Evolutionary conservation across 2,329 filamentous ascomycete genomes (phyloP).

Genomic region (Aotearoamyces nothofagi): DNA sequence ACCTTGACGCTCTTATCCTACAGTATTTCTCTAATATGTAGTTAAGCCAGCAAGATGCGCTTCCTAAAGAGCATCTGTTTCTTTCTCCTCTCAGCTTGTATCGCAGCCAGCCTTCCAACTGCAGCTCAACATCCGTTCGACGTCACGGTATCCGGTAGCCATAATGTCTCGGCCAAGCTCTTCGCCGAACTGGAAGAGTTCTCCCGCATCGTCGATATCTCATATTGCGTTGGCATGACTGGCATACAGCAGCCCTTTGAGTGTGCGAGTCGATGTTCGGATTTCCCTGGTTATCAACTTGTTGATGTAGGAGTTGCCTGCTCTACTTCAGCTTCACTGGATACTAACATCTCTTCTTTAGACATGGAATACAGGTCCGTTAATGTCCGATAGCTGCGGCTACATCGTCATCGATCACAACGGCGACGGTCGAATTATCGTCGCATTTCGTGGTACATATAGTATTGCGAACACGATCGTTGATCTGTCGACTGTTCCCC

Average conservation of each 20-base stretch:
- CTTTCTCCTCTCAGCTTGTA: too few species aligned
- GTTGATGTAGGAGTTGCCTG: slow-evolving; percentile 34
- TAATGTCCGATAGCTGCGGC: slow-evolving; percentile 83
- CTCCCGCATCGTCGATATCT: slow-evolving; percentile 82
- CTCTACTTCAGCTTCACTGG: too few species aligned
- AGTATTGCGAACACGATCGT: slow-evolving; percentile 83
- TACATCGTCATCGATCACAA: slow-evolving; percentile 79
- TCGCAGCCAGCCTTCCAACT: too few species aligned
- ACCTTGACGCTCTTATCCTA: too few species aligned
- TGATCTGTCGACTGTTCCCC: slow-evolving; percentile 78
- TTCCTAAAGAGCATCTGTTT: too few species aligned
- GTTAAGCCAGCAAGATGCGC: too few species aligned
- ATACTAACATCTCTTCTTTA: too few species aligned
- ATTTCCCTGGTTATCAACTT: slow-evolving; percentile 69
- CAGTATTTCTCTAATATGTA: too few species aligned
- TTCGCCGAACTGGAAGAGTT: slow-evolving; percentile 77
- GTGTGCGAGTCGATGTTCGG: slow-evolving; percentile 70
- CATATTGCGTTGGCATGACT: slow-evolving; percentile 80
- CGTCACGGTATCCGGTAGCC: too few species aligned
- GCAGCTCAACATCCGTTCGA: too few species aligned
- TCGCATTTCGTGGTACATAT: slow-evolving; percentile 91
- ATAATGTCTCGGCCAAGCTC: slow-evolving; percentile 40
- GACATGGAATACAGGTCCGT: slow-evolving; percentile 80
- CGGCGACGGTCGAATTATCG: slow-evolving; percentile 42
- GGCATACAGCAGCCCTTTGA: slow-evolving; percentile 73